Percentiles rank a stretch among this genome's conserved stretches.
Conservation (phyloP, 768 basidiomycete species). For the Stropharia rugosoannulata region DNA sequence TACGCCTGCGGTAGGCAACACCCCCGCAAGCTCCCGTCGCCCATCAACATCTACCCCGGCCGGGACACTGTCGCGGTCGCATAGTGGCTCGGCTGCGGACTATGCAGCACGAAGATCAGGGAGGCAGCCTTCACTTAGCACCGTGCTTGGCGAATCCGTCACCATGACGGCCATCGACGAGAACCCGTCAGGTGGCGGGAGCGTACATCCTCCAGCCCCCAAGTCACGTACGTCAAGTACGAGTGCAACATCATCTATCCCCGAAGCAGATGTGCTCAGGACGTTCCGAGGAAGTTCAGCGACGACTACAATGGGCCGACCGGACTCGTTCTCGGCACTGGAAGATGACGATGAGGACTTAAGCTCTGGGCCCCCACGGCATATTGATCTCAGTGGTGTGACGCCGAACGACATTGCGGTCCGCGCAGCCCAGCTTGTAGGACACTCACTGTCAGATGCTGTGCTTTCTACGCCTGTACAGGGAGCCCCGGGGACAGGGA, state of each 20-base stretch:
- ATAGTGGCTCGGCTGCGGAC: slow-evolving; percentile 6
- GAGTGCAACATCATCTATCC: slow-evolving; percentile 8
- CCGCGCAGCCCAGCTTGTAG: slow-evolving; percentile 34
- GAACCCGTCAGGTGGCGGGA: slow-evolving; percentile 3
- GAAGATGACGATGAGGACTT: slow-evolving; percentile 39
- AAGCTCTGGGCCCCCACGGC: neutral
- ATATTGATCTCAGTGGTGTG: slow-evolving; percentile 7
- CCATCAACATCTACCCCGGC: neutral
- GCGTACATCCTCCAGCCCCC: neutral
- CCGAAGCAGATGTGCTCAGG: slow-evolving; percentile 6
- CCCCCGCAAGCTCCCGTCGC: slow-evolving; percentile 43
- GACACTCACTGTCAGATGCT: slow-evolving; percentile 42
- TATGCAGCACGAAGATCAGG: slow-evolving; percentile 19
- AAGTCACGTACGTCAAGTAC: slow-evolving; percentile 1
- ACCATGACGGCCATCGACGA: slow-evolving; percentile 40
- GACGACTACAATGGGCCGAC: slow-evolving; percentile 14
- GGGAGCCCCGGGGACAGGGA: slow-evolving; percentile 8
- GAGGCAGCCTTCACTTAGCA: slow-evolving; percentile 10
- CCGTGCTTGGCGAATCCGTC: slow-evolving; percentile 30
- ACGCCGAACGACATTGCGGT: slow-evolving; percentile 19
- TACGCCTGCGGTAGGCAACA: slow-evolving; percentile 47
- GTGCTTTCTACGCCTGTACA: slow-evolving; percentile 29
- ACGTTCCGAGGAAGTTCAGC: slow-evolving; percentile 8
- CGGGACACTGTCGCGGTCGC: neutral
- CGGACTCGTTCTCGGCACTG: slow-evolving; percentile 51